Percentiles rank a stretch among this genome's conserved stretches.
phyloP scores from a whole-genome alignment of 345 rosid species.

The Gossypium turneri region DNA sequence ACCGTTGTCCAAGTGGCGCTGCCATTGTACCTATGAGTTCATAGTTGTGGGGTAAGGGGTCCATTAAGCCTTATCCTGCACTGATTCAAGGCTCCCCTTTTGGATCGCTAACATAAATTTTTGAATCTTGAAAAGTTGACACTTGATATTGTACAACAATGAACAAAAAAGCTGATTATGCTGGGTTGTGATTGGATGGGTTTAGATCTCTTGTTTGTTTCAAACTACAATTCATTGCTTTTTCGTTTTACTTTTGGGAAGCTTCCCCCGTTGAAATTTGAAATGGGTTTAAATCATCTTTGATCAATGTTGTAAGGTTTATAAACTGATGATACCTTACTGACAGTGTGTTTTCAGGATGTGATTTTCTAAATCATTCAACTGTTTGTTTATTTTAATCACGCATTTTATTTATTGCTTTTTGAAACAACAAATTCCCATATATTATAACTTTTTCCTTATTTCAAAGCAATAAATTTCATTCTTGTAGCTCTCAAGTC shows the following conservation, averaged over 20 bases:
- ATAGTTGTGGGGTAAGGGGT: not conserved
- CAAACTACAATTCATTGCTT: not conserved
- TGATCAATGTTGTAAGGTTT: too few relatives aligned
- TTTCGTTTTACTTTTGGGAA: not conserved
- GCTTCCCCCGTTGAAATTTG: not conserved
- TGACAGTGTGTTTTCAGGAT: too few relatives aligned
- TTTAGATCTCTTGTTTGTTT: not conserved
- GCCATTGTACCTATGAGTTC: not conserved
- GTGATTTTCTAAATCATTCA: too few relatives aligned
- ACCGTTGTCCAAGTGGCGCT: not conserved
- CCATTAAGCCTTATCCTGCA: not conserved
- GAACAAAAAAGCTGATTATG: not conserved
- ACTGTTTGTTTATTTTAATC: too few relatives aligned
- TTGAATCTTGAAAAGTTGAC: not conserved
- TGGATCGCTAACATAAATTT: not conserved
- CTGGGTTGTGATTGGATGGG: not conserved
- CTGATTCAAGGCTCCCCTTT: constrained; percentile 1
- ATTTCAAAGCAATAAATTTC: too few relatives aligned
- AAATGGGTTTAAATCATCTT: too few relatives aligned
- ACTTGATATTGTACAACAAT: not conserved
- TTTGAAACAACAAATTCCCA: too few relatives aligned
- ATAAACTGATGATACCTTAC: too few relatives aligned
- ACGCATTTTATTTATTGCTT: too few relatives aligned
- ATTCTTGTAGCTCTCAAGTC: too few relatives aligned
- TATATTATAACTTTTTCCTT: too few relatives aligned